Evolutionary conservation across 495 filamentous ascomycete species (phyloP), one percentile per base, ranked within the genome.

Genomic region (Coniosporium apollinis): DNA sequence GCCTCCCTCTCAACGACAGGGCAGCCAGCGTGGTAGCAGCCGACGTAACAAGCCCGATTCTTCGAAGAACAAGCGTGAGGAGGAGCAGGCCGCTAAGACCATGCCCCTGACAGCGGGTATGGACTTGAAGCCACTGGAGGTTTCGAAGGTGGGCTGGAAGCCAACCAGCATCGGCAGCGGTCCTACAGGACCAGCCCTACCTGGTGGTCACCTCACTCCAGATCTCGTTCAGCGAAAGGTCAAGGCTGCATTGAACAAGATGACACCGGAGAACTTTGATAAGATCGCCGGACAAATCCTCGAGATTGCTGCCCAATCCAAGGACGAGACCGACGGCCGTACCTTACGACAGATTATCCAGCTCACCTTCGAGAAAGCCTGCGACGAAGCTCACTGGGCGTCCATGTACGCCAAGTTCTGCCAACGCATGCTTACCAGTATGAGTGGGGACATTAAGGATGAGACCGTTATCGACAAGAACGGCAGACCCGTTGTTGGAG

Each of bases 351-450:
- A 99, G 56, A 85, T 96, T 52, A 99, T 99, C 48, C 85, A 94
- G 52, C 79, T 99, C 36, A 93, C 85, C 3, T 99, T 99, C 50
- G 89, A 96, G 64, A 99, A 99, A 64, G 89, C 89, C 45, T 93
- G 84, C 19, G 89, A 99, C 56, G 89, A 99, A 56, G 83, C 86
- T 43, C 87, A 94, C 59, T 99, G 91, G 91, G 86, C 89, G 21
- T 81, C 81, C 13, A 97, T 96, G 84, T 96, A 96, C 52, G 91
- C 89, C 50, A 91, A 84, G 58, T 99, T 99, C 72, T 93, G 84
- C 66, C 83, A 89, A 66, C 72, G 77, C 35, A 99, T 99, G 89
- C 65, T 96, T 31, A 78, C 87, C 54, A 82, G 70, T 30, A 96
- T 96, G 86, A 93, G 84, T 60, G 56, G 77, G 5, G 86, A 94